phyloP scores from a whole-genome alignment of 345 rosid genomes.

The Acer saccharum region DNA sequence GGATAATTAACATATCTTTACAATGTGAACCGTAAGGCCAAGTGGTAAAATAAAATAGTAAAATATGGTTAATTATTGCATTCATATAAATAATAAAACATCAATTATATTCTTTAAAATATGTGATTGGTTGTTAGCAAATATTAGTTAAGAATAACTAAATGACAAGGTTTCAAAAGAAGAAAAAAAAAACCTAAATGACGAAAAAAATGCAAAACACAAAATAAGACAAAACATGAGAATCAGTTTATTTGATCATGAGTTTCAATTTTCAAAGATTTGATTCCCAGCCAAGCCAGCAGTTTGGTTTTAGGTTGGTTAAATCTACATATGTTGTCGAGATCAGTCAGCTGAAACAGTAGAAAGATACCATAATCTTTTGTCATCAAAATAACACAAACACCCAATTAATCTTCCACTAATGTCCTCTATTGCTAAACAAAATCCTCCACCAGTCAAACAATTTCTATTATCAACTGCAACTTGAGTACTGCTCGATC shows the following conservation, averaged over 20 bases:
- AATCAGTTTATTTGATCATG: background rate
- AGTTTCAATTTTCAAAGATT: background rate
- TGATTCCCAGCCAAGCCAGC: background rate
- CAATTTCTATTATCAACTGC: constrained; percentile 1
- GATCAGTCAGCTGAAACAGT: background rate
- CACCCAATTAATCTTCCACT: background rate
- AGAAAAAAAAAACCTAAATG: background rate
- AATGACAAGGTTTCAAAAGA: background rate
- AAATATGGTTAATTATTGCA: no score
- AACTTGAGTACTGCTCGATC: background rate
- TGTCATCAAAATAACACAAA: background rate
- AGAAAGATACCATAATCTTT: constrained; percentile 2
- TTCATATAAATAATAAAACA: background rate
- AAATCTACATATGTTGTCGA: background rate
- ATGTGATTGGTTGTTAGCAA: background rate
- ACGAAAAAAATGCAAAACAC: background rate
- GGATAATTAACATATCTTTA: no score
- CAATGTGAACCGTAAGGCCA: no score
- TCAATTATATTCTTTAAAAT: no score
- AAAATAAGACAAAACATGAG: background rate
- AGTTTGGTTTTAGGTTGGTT: background rate
- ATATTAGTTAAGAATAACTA: background rate
- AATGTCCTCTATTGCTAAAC: constrained; percentile 8
- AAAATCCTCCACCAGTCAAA: constrained; percentile 6
- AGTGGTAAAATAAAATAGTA: no score